Base-by-base conservation (phyloP, 2,329 filamentous ascomycete species). In the Pestalotiopsis sp. region DNA sequence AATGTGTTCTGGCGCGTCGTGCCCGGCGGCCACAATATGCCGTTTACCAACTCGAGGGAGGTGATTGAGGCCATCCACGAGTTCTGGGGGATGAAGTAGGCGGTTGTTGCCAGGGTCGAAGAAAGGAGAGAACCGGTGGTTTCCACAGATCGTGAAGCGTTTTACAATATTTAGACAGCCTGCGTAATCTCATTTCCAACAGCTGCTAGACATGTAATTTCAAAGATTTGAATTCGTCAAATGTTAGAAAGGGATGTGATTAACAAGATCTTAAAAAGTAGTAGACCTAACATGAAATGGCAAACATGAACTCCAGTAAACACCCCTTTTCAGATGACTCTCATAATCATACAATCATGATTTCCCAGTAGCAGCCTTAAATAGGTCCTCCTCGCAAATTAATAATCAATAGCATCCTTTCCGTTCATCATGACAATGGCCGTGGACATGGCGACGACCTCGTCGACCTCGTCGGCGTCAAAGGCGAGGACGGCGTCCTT, bases 21-120 rank as follows among this genome's bases (percentile, higher is more conserved):
- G 1, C 82, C 83, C 0, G 87, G 87, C 1, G 85, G 83, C 1
- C 89, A 91, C 73, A 88, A 91, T 71, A 90, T 91, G 72, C 87
- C 89, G 17, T 89, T 90, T 80, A 88, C 87, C n/a, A 82, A 86
- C 69, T 75, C 81, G 0, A 73, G 77, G 6, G 75, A 79, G 45
- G 83, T 87, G 12, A 72, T 88, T 68, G 74, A 77, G 57, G 81
- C 81, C 67, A 79, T 90, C 11, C 83, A 85, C 67, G 76, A 79
- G 38, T 83, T 86, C 68, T 89, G 86, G 86, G 79, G 55, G n/a
- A 66, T 66, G 25, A 31, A 65, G 27, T 31, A 31, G 6, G 27
- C 6, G 27, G 5, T 9, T 9, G 5, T 7, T 31, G 27, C 27
- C 27, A 31, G 27, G 27, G 27, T 31, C 1, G 5, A 31, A 2